Evolutionary conservation across 2,329 filamentous ascomycete genomes (phyloP), one percentile per base, ranked within the genome.

Genomic region (Aquanectria penicillioides): DNA sequence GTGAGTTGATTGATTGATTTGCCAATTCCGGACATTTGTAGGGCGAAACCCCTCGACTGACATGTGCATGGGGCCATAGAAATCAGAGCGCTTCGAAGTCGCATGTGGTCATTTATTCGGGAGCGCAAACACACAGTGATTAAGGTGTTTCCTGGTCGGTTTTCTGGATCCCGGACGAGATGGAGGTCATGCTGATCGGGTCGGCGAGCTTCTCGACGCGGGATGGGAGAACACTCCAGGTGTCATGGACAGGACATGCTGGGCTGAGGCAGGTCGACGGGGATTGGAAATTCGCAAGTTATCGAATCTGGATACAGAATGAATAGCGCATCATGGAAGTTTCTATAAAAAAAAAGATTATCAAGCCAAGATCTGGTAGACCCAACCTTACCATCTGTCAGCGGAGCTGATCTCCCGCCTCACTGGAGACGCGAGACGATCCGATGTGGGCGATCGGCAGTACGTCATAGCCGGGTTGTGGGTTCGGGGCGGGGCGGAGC

Each of bases 71-170:
- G n/a, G 17, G 38, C 20, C 36, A 15, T n/a, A 82, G 80, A 79
- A 33, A 78, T 83, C 43, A 73, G 73, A 4, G 67, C 68, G 34
- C 62, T 82, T 23, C 75, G 81, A 29, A 61, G 62, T 15, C 68
- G 73, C 20, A 83, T 82, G 80, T 81, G 80, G 79, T 71, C 77
- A 11, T 62, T 67, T 17, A 75, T 81, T 17, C 64, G 68, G 53
- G 70, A 73, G 31, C 72, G 81, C 33, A 77, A 68, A 57, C 81
- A 83, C 67, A 74, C 65, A 2, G 73, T 80, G 22, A 64, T 64
- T 25, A 78, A 78, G 64, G 76, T 80, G 7, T 82, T 81, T 54
- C 77, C 78, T 15, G 78, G 70, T 1, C 59, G 59, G 4, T 80
- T 80, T 53, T 34, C 62, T n/a, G 65, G 47, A 22, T 18, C 15